phyloP scores from a whole-genome alignment of 148 eudicot genomes.

The Vaccinium myrtillus region DNA sequence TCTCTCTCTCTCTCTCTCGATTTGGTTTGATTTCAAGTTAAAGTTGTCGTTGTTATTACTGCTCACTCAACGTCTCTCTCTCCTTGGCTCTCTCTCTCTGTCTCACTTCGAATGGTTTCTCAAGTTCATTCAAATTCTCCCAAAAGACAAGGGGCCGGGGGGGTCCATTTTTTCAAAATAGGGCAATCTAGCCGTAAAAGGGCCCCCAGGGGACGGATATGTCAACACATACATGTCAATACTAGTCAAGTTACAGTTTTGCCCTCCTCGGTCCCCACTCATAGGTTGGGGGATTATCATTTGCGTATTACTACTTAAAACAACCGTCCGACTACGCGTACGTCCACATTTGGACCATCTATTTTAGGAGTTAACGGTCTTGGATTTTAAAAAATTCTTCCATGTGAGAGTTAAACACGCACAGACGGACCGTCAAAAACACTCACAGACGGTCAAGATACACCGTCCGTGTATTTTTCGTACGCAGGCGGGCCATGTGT shows the following conservation, averaged over 20 bases:
- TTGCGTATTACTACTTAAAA: too few relatives aligned
- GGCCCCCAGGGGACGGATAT: neutral
- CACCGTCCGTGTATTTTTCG: too few relatives aligned
- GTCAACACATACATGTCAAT: neutral
- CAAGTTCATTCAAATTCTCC: neutral
- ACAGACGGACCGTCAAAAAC: too few relatives aligned
- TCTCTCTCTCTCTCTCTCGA: neutral
- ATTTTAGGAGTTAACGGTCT: too few relatives aligned
- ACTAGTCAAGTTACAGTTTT: neutral
- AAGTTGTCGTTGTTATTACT: neutral
- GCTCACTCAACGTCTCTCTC: neutral
- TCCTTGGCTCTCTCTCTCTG: neutral
- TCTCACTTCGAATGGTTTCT: neutral
- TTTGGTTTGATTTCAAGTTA: slow-evolving; percentile 1
- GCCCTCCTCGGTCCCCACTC: neutral
- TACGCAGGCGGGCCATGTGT: too few relatives aligned
- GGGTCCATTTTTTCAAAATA: neutral
- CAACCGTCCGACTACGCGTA: too few relatives aligned
- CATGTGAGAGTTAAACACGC: too few relatives aligned
- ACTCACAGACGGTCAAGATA: too few relatives aligned
- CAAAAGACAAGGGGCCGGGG: neutral
- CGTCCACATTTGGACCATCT: too few relatives aligned
- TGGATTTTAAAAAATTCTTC: too few relatives aligned
- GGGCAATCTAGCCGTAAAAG: neutral
- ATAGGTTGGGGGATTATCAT: too few relatives aligned